These are phyloP conservation scores for Musa schizocarpa DNA, from an alignment of 176 grass and related monocot species.

Conservation along the genomic window DNA sequence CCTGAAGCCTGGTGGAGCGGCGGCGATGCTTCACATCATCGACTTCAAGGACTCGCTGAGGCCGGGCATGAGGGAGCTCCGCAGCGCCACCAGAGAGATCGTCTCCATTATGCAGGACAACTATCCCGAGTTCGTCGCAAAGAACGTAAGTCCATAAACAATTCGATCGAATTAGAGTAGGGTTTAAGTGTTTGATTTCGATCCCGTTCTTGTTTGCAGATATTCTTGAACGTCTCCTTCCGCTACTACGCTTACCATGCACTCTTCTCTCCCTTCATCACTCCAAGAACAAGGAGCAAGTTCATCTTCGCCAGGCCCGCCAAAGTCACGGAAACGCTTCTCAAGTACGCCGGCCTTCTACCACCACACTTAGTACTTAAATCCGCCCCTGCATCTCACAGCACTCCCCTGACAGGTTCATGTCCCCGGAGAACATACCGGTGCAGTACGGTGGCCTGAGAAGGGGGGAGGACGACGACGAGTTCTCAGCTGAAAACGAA, in stretches of 20 bases:
- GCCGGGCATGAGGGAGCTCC: constrained; percentile 31
- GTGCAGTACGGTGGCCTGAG: constrained; percentile 37
- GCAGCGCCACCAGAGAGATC: constrained; percentile 17
- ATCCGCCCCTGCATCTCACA: too few species aligned
- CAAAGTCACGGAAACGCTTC: constrained; percentile 38
- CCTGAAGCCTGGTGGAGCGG: constrained; percentile 39
- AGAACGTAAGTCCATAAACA: constrained; percentile 24
- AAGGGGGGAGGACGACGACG: constrained; percentile 28
- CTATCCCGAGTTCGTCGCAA: constrained; percentile 36
- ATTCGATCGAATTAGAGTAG: not conserved
- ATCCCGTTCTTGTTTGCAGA: constrained; percentile 15
- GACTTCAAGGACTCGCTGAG: constrained; percentile 28
- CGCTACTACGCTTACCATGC: constrained; percentile 27
- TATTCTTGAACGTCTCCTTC: constrained; percentile 39
- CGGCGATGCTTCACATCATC: constrained; percentile 30
- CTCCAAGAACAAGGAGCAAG: constrained; percentile 31
- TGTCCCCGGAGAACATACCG: constrained; percentile 34
- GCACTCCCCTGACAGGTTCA: constrained; percentile 16
- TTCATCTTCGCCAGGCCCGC: constrained; percentile 36
- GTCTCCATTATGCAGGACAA: constrained; percentile 32
- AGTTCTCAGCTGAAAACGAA: constrained; percentile 27
- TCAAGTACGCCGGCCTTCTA: constrained; percentile 19
- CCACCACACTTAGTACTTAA: not conserved
- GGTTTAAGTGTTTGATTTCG: not conserved
- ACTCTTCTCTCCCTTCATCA: constrained; percentile 28